Evolutionary conservation across 1,284 basidiomycete species (phyloP), one percentile per base, ranked within the genome.

Genomic region (Apiotrichum gamsii): DNA sequence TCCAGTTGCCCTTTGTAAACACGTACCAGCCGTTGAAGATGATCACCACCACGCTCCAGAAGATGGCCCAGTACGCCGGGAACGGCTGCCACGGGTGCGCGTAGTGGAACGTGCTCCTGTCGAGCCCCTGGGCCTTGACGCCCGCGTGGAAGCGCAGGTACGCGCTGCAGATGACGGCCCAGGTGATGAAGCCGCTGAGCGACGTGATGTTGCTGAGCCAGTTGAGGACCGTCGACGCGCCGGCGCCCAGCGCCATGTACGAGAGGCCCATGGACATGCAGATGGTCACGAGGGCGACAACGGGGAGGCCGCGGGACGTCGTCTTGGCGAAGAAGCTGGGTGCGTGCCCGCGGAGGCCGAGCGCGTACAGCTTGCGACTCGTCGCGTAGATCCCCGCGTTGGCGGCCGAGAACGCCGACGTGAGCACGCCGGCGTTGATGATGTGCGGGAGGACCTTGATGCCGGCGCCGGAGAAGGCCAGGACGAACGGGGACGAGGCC

Each of bases 181-280:
- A 93, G 14, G 85, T 61, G 43, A 65, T 48, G 5, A 85, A 67
- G 33, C 83, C 83, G 16, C 61, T 60, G 64, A 89, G 82, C 71
- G 83, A 85, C 35, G 81, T 66, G 58, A 90, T 82, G 82, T 85
- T 90, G 21, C 71, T 69, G 68, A 94, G 87, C 25, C 25, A 28
- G 25, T 28, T 28, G 25, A 28, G 25, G 25, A 28, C 25, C 8
- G 25, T 28, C 30, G 89, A 84, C 31, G 67, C 75, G 34, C 83
- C 82, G 9, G 83, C 70, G 32, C 74, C 77, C 43, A 84, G 74
- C 33, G 79, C 81, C 77, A 82, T 79, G 63, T 70, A 76, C 23
- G 76, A 68, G 24, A 78, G 67, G 16, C 68, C 57, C 50, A 72
- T 52, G 64, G 94, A 88, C n/a, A 73, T 51, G 11, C 83, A 74